Evolutionary conservation across 306 rosid genomes (phyloP).

Genomic region (Vicia sativa): DNA sequence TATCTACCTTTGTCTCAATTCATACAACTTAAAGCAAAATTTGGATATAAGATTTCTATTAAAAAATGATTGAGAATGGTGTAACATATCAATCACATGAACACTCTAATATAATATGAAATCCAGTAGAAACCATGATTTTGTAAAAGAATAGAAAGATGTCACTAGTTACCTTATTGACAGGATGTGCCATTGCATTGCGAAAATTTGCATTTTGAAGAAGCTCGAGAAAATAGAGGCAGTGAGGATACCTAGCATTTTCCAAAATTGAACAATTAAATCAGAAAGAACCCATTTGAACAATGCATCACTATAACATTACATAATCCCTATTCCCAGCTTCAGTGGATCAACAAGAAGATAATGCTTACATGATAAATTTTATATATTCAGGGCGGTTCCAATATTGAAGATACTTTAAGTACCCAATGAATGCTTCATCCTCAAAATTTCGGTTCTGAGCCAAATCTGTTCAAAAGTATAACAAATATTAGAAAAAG

Average conservation of each 20-base stretch:
- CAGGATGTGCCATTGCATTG: slow-evolving; percentile 97
- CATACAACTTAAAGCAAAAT: slow-evolving; percentile 3
- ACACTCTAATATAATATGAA: slow-evolving; percentile 26
- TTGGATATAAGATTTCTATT: slow-evolving; percentile 5
- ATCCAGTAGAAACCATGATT: slow-evolving; percentile 11
- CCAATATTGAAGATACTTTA: slow-evolving; percentile 95
- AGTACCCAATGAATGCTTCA: slow-evolving; percentile 94
- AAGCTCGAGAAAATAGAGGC: slow-evolving; percentile 88
- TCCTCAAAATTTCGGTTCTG: slow-evolving; percentile 95
- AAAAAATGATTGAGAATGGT: slow-evolving; percentile 13
- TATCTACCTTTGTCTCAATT: slow-evolving; percentile 13
- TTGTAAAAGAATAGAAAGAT: slow-evolving; percentile 16
- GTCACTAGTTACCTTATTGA: slow-evolving; percentile 62
- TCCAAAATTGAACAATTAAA: slow-evolving; percentile 5
- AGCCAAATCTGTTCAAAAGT: slow-evolving; percentile 70
- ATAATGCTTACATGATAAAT: slow-evolving; percentile 74
- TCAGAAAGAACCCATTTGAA: slow-evolving; percentile 20
- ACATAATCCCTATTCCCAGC: slow-evolving; percentile 13
- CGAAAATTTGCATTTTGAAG: slow-evolving; percentile 92
- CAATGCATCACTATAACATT: background rate
- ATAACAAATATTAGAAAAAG: slow-evolving; percentile 29
- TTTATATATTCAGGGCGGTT: slow-evolving; percentile 86
- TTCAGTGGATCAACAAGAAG: slow-evolving; percentile 19
- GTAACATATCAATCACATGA: slow-evolving; percentile 4
- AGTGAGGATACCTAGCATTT: slow-evolving; percentile 86